phyloP scores from a whole-genome alignment of 75 land plant genomes.

The Pinus tabuliformis region DNA sequence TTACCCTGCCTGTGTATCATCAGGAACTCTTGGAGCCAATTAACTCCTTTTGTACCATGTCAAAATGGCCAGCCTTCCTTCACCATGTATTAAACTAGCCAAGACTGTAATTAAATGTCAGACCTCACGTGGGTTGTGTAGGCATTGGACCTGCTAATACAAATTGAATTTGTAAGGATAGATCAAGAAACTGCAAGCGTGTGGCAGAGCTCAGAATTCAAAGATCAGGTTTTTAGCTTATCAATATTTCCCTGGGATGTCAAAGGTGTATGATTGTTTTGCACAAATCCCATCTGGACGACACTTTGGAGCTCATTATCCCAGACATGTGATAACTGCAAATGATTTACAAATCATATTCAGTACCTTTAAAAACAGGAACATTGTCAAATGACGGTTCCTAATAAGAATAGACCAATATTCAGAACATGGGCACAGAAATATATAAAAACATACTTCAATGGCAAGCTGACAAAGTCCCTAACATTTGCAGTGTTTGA shows the following conservation, averaged over 20 bases:
- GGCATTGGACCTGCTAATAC: neutral
- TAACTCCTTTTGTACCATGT: neutral
- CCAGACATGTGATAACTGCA: conserved; percentile 60
- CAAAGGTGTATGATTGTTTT: conserved; percentile 24
- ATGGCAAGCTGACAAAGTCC: neutral
- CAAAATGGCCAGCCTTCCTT: neutral
- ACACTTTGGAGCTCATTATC: conserved; percentile 74
- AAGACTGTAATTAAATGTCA: conserved; percentile 1
- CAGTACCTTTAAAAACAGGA: neutral
- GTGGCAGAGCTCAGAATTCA: neutral
- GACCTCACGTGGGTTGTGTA: conserved; percentile 5
- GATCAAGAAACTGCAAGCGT: neutral
- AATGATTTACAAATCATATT: neutral
- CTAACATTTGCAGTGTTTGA: neutral
- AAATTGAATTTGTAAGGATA: neutral
- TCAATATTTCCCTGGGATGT: conserved; percentile 28
- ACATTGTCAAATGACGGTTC: neutral
- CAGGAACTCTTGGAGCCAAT: conserved; percentile 2
- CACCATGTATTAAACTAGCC: neutral
- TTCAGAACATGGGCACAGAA: too few relatives aligned
- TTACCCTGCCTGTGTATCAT: neutral
- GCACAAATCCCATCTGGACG: conserved; percentile 72
- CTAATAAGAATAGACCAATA: too few relatives aligned
- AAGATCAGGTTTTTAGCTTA: conserved; percentile 10
- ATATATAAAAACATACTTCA: neutral